A percentile compares a stretch with the other conserved stretches of the same genome.
These are phyloP conservation scores for Citrus trifoliata DNA, from an alignment of 345 rosid species.

Conservation along the genomic window DNA sequence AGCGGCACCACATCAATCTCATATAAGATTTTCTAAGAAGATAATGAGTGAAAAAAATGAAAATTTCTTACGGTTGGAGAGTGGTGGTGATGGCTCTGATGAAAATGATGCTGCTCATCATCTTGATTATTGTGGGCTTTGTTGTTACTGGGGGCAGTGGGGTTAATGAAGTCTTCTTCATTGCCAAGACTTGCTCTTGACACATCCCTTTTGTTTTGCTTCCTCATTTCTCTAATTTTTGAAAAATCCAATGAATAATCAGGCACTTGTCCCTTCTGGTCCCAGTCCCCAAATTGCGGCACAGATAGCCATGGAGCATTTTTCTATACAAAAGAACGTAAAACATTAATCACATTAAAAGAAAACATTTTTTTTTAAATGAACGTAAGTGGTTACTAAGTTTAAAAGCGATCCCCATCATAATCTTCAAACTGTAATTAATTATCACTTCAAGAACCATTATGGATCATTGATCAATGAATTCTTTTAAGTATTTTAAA, in stretches of 20 bases:
- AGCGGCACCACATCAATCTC: background rate
- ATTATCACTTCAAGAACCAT: background rate
- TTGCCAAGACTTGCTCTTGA: slow-evolving; percentile 94
- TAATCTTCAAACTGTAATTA: background rate
- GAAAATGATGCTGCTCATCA: slow-evolving; percentile 30
- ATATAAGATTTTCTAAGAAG: background rate
- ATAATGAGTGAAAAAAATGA: background rate
- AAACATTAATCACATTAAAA: background rate
- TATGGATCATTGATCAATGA: background rate
- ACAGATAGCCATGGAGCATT: slow-evolving; percentile 86
- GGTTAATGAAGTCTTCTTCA: slow-evolving; percentile 74
- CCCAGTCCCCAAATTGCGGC: slow-evolving; percentile 98
- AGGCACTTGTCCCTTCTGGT: slow-evolving; percentile 82
- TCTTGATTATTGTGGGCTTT: slow-evolving; percentile 20
- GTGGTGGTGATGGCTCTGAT: slow-evolving; percentile 39
- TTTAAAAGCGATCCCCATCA: background rate
- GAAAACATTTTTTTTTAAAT: background rate
- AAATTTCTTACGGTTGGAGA: slow-evolving; percentile 59
- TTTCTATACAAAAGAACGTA: slow-evolving; percentile 35
- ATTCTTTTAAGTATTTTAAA: background rate
- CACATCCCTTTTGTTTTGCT: slow-evolving; percentile 83
- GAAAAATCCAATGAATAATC: slow-evolving; percentile 92
- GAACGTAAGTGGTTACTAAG: background rate
- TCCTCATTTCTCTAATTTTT: slow-evolving; percentile 92
- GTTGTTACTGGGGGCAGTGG: slow-evolving; percentile 42